Evolutionary conservation across 169 alveolate species (phyloP).

Genomic region (Theileria luwenshuni): DNA sequence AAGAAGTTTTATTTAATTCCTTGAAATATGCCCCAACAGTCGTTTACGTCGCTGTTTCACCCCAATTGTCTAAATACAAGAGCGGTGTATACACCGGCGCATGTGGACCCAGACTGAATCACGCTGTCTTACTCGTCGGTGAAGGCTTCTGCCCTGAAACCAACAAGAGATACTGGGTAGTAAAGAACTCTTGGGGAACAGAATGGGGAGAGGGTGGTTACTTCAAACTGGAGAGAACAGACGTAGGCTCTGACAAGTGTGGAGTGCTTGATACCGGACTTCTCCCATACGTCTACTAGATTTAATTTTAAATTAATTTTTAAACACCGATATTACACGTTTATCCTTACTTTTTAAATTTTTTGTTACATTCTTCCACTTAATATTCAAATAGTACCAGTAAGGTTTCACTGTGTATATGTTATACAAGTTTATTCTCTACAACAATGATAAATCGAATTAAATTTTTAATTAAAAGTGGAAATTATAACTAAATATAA

Average conservation of each 20-base stretch:
- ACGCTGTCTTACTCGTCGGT: slow-evolving; percentile 79
- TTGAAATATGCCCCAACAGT: slow-evolving; percentile 76
- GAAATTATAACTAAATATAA: too few relatives aligned
- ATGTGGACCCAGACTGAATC: slow-evolving; percentile 74
- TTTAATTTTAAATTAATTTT: too few relatives aligned
- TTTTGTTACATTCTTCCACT: too few relatives aligned
- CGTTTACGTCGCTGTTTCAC: slow-evolving; percentile 85
- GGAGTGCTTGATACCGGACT: slow-evolving; percentile 49
- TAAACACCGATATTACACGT: slow-evolving; percentile 30
- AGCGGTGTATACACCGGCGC: slow-evolving; percentile 72
- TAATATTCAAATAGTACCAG: too few relatives aligned
- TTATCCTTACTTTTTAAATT: too few relatives aligned
- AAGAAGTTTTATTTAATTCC: slow-evolving; percentile 13
- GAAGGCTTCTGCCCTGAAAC: slow-evolving; percentile 65
- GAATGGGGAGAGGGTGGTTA: slow-evolving; percentile 84
- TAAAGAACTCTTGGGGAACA: slow-evolving; percentile 82
- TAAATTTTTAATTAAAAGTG: too few relatives aligned
- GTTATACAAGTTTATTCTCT: too few relatives aligned
- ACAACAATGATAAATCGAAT: too few relatives aligned
- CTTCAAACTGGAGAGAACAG: slow-evolving; percentile 68
- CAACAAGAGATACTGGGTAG: slow-evolving; percentile 70
- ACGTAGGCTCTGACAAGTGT: slow-evolving; percentile 46
- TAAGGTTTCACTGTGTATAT: too few relatives aligned
- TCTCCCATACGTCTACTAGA: neutral
- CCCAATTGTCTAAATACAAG: slow-evolving; percentile 71